Base-by-base conservation (phyloP, 805 yeast species). In the Starmerella vitae region DNA sequence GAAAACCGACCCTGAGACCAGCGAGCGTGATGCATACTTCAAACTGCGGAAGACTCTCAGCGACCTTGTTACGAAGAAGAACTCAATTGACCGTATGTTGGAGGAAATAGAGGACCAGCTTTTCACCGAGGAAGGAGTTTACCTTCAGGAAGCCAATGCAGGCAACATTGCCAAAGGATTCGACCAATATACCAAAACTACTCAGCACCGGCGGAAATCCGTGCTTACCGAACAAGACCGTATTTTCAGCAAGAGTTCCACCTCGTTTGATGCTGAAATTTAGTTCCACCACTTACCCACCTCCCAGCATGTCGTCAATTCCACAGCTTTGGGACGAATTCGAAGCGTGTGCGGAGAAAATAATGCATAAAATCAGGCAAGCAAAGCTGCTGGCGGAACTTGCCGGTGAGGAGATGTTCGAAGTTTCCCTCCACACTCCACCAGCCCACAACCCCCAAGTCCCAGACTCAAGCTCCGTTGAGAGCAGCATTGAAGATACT, bases 121-220 rank as follows among this genome's bases (percentile, higher is more conserved):
- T 5, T 85, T 74, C 60, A 78, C 74, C 34, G 73, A 74, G 47
- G 97, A 86, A 54, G 74, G 78, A 8, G 71, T 72, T 12, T 86
- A 86, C 55, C 71, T 86, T 34, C 72, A 78, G 21, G 85, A 79
- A 37, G 73, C 83, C 42, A 58, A 66, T 21, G 71, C 71, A 39
- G 86, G 95, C 0, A 86, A 83, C 57, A 78, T 88, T 20, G 79
- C 84, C n/a, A 78, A 79, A 46, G 97, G 97, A 1, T 86, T 85
- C 52, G 95, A 86, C 35, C 78, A 74, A 50, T 79, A 81, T 53
- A 67, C 77, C 35, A 80, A 78, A 38, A 55, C 59, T 30, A 56
- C 47, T 36, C 62, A 56, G 67, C 69, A 53, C 65, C 73, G 59
- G 62, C 70, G 43, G 55, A 66, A 37, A 70, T 71, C 61, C 64